Base-by-base conservation (phyloP, 2,329 filamentous ascomycete species). In the Fusarium sp. region DNA sequence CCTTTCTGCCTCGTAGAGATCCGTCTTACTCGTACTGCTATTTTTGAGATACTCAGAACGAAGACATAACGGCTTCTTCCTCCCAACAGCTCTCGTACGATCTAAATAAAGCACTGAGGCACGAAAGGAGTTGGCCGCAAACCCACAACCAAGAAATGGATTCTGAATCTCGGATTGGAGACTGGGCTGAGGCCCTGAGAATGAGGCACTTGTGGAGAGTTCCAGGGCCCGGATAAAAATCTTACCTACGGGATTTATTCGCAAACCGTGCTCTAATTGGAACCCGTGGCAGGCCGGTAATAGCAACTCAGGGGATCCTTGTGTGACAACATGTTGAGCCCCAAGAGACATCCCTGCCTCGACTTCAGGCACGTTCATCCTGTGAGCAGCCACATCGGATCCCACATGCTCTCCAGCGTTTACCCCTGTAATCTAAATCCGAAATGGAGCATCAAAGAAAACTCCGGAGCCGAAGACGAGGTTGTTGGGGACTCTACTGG, bases 191-290 rank as follows among this genome's bases (percentile, higher is more conserved):
- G 27, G 50, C 50, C 50, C n/a, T 54, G 27, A 54, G 50, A 31
- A 31, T 31, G 50, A 54, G 50, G 27, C 50, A 31, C 50, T 54
- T 54, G 50, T 54, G 50, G 24, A 54, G 18, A 54, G 50, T 54
- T 54, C 50, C 50, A 54, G 50, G 50, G 50, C 27, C 29, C 18
- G 18, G 50, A 54, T 54, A 54, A 54, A 54, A 54, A 20, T 54
- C 50, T 54, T 31, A 54, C 50, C 50, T 31, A 54, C 27, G 50
- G 50, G 50, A 54, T 31, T 54, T 54, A 54, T 54, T 54, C 50
- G 50, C 50, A 10, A 29, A 18, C 27, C 18, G 18, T 20, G 27
- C 50, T 54, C 27, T 20, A 31, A 31, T 31, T 54, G 18, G 27
- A 31, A 54, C n/a, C 11, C 50, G 27, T 54, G 27, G 29, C 11